Percentiles rank a stretch among this genome's conserved stretches.
Evolutionary conservation across 257 asterid species (phyloP).

Genomic region (Solanum chiquidenum): DNA sequence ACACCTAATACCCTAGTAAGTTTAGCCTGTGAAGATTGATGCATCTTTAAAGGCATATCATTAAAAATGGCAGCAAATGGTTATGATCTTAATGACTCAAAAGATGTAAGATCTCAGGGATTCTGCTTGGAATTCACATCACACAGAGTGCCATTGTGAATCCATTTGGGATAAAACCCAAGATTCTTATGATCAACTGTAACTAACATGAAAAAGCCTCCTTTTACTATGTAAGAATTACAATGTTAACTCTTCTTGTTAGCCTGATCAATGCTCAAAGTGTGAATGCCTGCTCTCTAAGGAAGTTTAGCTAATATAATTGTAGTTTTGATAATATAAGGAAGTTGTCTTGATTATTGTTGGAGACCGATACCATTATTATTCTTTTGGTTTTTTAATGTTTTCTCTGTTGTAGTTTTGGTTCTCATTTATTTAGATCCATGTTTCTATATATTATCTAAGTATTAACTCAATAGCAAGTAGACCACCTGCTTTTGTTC

Average conservation of each 20-base stretch:
- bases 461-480: neutral
- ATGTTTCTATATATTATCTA: neutral
- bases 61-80: neutral
- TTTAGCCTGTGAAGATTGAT: neutral
- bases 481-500: neutral
- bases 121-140: neutral
- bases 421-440: neutral
- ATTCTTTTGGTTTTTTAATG: neutral
- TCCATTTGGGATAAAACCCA: neutral
- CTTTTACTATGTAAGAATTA: neutral
- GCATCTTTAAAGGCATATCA: neutral
- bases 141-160: neutral
- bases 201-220: neutral
- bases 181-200: neutral
- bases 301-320: neutral
- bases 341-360: neutral
- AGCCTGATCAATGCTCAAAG: neutral
- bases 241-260: neutral
- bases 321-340: neutral
- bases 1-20: neutral
- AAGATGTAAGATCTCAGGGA: neutral
- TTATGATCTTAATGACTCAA: neutral
- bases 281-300: neutral
- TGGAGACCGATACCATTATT: neutral
- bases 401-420: neutral